These are phyloP conservation scores for Osmanthus fragrans DNA, from an alignment of 257 asterid species.

Conservation along the genomic window DNA sequence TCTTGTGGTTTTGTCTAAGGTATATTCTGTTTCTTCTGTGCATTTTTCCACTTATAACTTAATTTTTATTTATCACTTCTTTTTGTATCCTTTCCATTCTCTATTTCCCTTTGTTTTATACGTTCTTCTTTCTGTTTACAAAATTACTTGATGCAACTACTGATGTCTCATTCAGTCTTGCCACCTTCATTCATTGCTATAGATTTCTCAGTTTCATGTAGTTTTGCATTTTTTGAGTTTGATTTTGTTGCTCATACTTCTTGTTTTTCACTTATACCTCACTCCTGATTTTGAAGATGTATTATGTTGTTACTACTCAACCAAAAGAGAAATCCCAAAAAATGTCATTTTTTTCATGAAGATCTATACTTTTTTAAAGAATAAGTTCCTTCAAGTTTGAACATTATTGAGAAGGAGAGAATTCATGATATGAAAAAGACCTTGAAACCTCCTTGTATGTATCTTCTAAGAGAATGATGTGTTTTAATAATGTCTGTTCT, in stretches of 20 bases:
- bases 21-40: background rate
- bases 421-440: background rate
- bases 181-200: background rate
- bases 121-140: background rate
- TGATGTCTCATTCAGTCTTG: background rate
- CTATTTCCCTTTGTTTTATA: background rate
- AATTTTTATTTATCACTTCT: too few relatives aligned
- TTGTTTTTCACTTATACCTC: background rate
- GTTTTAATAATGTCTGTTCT: background rate
- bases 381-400: background rate
- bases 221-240: background rate
- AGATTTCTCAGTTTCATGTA: background rate
- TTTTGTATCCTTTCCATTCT: background rate
- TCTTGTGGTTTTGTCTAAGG: background rate
- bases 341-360: background rate
- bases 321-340: background rate
- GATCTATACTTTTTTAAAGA: background rate
- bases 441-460: background rate
- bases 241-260: background rate
- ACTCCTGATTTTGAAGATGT: background rate
- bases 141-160: background rate
- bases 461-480: background rate
- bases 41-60: background rate
- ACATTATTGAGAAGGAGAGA: background rate
- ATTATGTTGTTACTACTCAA: background rate